Evolutionary conservation across 352 stramenopile species (phyloP).

Genomic region (Pythium inflatum): DNA sequence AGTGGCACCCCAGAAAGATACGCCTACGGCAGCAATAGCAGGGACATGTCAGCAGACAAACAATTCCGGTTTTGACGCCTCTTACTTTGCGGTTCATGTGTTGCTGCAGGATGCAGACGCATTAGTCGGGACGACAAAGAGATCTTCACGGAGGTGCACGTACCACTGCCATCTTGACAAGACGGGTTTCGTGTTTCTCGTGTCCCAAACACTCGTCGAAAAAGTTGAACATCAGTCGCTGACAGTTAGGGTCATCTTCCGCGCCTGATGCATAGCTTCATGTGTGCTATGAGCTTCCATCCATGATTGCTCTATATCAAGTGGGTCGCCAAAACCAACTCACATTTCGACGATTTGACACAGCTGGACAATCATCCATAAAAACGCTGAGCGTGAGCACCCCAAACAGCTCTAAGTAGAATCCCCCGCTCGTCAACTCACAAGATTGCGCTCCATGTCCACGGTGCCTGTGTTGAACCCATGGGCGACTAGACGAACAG

Average conservation of each 20-base stretch:
- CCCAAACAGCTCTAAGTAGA: no score
- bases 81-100: conserved; percentile 21
- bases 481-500: neutral
- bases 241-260: conserved; percentile 17
- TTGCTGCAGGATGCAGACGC: neutral
- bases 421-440: conserved; percentile 8
- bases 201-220: conserved; percentile 25
- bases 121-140: neutral
- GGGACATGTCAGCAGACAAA: neutral
- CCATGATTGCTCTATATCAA: neutral
- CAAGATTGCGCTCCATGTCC: conserved; percentile 6
- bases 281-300: no score
- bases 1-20: conserved; percentile 27
- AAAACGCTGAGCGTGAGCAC: neutral
- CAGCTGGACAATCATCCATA: neutral
- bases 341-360: conserved; percentile 17
- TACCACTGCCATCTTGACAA: conserved; percentile 27
- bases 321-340: no score
- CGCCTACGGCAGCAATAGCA: neutral
- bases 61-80: neutral
- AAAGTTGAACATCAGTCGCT: conserved; percentile 29
- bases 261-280: conserved; percentile 29
- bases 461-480: neutral
- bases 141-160: neutral
- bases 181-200: neutral